A percentile compares a stretch with the other conserved stretches of the same genome.
Conservation (phyloP, 495 filamentous ascomycete genomes). For the Collariella sp. region DNA sequence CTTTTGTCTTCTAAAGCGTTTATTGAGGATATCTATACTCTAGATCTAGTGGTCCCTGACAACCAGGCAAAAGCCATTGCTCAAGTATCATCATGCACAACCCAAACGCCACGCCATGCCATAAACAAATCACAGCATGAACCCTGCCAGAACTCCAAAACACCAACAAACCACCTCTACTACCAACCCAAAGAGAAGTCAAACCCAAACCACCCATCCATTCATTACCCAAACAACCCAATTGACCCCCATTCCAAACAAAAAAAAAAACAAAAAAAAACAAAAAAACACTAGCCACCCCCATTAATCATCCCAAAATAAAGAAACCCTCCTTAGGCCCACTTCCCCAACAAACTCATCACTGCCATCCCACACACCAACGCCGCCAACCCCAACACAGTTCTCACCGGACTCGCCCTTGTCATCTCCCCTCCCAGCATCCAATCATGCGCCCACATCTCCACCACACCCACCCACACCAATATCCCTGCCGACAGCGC, state of each 20-base stretch:
- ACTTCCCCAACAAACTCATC: conserved; percentile 31
- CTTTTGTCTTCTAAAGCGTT: no score
- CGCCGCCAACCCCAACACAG: conserved; percentile 14
- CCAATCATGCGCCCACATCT: conserved; percentile 54
- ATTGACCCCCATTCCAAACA: not conserved
- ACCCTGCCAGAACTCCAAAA: no score
- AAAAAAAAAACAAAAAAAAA: not conserved
- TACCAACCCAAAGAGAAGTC: no score
- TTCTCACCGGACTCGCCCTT: conserved; percentile 14
- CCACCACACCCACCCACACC: conserved; percentile 50
- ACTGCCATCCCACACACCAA: conserved; percentile 20
- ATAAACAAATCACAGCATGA: no score
- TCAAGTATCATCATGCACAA: no score
- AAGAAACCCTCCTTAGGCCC: no score
- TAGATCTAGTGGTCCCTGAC: no score
- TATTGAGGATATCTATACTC: no score
- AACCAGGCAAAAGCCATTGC: no score
- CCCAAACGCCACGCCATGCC: no score
- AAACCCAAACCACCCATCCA: no score
- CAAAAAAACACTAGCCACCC: not conserved
- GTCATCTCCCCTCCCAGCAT: conserved; percentile 30
- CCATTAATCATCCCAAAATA: not conserved
- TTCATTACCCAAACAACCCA: not conserved
- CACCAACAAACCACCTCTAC: no score
- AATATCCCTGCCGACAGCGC: conserved; percentile 51